Evolutionary conservation across 257 asterid species (phyloP).

Genomic region (Knoxia roxburghii): DNA sequence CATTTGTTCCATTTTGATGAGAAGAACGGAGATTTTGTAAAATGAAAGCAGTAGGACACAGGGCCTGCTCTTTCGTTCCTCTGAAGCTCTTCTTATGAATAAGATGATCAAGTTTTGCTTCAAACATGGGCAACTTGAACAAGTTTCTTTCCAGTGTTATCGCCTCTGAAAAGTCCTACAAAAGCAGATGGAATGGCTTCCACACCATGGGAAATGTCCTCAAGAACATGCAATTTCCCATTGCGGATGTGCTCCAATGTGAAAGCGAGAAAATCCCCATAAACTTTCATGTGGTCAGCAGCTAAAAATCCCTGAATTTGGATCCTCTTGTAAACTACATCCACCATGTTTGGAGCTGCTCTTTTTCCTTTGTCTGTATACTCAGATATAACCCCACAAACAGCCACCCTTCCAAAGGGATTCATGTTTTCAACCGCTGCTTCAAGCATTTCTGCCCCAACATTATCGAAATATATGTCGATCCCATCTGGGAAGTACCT

Average conservation of each 20-base stretch:
- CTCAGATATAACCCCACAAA: conserved; percentile 69
- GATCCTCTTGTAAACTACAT: conserved; percentile 56
- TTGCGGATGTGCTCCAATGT: conserved; percentile 34
- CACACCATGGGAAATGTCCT: conserved; percentile 46
- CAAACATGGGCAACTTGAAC: conserved; percentile 32
- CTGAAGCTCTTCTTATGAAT: too few species aligned
- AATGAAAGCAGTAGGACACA: neutral
- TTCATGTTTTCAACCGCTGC: conserved; percentile 66
- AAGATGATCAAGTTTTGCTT: neutral
- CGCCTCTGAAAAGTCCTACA: conserved; percentile 43
- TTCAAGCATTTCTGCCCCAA: conserved; percentile 68
- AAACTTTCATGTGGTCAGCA: conserved; percentile 37
- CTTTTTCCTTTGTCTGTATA: conserved; percentile 31
- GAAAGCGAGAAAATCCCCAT: conserved; percentile 34
- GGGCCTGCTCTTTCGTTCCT: neutral
- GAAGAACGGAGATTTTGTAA: neutral
- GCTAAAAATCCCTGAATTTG: conserved; percentile 56
- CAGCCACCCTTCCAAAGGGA: conserved; percentile 52
- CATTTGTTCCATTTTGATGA: neutral
- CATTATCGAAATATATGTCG: conserved; percentile 73
- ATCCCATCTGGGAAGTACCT: conserved; percentile 72
- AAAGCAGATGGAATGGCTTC: conserved; percentile 58
- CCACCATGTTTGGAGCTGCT: conserved; percentile 42
- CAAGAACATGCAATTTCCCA: conserved; percentile 45
- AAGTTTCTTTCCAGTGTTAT: conserved; percentile 51